Conservation (phyloP, 495 filamentous ascomycete species). For the Parathielavia hyrcaniae region DNA sequence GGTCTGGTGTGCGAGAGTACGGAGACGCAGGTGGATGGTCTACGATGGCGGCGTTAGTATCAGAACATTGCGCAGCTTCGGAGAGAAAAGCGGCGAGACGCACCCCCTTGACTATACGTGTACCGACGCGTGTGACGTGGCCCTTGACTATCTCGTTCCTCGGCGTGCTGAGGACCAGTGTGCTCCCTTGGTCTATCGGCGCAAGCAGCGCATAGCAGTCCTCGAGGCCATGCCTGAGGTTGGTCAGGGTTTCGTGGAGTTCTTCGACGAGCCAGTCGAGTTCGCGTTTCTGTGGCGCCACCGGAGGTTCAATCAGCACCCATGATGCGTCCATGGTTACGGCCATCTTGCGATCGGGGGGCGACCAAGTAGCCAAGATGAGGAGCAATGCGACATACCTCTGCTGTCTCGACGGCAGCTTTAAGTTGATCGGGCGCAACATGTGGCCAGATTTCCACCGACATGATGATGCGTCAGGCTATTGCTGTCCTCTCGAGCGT, state of each 20-base stretch:
- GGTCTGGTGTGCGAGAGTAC: slow-evolving; percentile 46
- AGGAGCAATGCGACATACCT: slow-evolving; percentile 44
- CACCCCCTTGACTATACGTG: slow-evolving; percentile 69
- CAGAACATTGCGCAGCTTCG: neutral
- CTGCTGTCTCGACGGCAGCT: slow-evolving; percentile 58
- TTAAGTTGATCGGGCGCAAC: slow-evolving; percentile 58
- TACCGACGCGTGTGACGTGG: slow-evolving; percentile 74
- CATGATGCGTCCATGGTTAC: slow-evolving; percentile 24
- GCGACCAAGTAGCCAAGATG: neutral
- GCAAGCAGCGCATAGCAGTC: slow-evolving; percentile 81
- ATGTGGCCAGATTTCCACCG: slow-evolving; percentile 70
- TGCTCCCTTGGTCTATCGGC: slow-evolving; percentile 74
- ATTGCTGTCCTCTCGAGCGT: slow-evolving; percentile 12
- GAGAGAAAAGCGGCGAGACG: neutral
- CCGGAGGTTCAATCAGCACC: slow-evolving; percentile 30
- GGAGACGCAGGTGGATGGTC: slow-evolving; percentile 46
- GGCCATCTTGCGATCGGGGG: neutral
- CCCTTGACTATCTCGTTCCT: slow-evolving; percentile 88
- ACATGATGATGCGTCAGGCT: slow-evolving; percentile 47
- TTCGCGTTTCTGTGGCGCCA: slow-evolving; percentile 56
- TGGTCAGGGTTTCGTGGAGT: slow-evolving; percentile 67
- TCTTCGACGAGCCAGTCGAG: slow-evolving; percentile 79
- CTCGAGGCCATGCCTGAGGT: slow-evolving; percentile 76
- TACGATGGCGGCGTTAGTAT: slow-evolving; percentile 13
- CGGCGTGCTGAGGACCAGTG: slow-evolving; percentile 79